A percentile compares a stretch with the other conserved stretches of the same genome.
Conservation (phyloP, 2,329 filamentous ascomycete genomes). For the Graphilbum sp. region DNA sequence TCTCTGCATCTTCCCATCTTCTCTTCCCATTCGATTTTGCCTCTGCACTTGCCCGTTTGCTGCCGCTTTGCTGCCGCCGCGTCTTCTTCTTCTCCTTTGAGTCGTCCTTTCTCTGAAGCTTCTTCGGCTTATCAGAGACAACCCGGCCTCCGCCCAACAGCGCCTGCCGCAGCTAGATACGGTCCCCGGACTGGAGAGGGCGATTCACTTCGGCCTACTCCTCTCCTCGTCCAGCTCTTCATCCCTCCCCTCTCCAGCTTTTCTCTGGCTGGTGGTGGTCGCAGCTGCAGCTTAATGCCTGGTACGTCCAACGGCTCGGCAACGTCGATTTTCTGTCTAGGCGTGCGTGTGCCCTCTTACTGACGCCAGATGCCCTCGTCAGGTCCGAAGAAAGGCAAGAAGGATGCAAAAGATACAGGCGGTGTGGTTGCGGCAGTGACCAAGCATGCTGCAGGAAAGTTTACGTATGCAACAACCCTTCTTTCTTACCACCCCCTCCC, state of each 20-base stretch:
- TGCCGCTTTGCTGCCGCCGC: too few species aligned
- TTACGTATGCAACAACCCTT: constrained; percentile 27
- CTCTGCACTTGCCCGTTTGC: too few species aligned
- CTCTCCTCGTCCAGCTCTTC: background rate
- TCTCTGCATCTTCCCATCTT: too few species aligned
- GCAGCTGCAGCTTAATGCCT: constrained; percentile 10
- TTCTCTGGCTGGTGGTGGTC: constrained; percentile 8
- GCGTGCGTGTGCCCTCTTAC: background rate
- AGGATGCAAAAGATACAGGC: constrained; percentile 36
- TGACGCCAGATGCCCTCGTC: background rate
- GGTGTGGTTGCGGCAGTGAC: constrained; percentile 36
- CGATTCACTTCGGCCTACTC: background rate
- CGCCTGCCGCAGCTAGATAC: too few species aligned
- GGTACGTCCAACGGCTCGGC: constrained; percentile 3
- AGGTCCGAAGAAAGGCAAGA: constrained; percentile 31
- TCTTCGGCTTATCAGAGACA: too few species aligned
- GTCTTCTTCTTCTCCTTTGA: too few species aligned
- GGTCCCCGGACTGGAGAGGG: background rate
- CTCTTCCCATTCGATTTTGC: too few species aligned
- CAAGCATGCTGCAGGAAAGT: constrained; percentile 33
- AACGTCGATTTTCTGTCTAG: background rate
- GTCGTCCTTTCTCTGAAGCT: too few species aligned
- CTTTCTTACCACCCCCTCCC: constrained; percentile 10
- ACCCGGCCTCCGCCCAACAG: too few species aligned
- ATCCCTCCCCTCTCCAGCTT: constrained; percentile 4